phyloP scores from a whole-genome alignment of 1,284 basidiomycete species.

The Rhodotorula sp. region DNA sequence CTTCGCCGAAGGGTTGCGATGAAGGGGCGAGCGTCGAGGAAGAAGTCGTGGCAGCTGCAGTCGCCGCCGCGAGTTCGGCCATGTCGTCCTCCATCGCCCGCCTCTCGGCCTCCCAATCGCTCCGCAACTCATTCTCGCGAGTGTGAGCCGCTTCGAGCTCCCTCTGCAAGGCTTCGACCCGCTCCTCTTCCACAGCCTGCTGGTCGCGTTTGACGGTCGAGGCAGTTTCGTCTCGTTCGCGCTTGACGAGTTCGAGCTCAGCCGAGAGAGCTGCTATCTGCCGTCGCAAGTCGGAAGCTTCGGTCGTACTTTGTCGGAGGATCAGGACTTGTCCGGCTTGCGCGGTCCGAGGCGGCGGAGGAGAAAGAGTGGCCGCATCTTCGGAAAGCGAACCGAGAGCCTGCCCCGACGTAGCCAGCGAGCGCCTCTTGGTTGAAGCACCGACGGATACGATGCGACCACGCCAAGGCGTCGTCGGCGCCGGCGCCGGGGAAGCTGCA shows the following conservation, averaged over 20 bases:
- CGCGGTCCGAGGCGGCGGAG: background rate
- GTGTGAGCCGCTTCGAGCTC: background rate
- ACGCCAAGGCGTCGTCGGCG: background rate
- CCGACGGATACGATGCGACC: constrained; percentile 4
- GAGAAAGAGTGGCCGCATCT: background rate
- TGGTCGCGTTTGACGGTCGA: background rate
- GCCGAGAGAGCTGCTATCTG: constrained; percentile 2
- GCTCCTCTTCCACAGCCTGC: background rate
- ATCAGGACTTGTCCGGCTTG: constrained; percentile 1
- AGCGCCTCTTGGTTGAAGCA: background rate
- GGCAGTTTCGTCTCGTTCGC: background rate
- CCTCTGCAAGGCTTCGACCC: background rate
- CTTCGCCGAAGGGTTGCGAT: no score
- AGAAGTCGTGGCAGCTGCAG: background rate
- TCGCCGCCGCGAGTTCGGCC: constrained; percentile 1
- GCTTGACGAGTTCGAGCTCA: background rate
- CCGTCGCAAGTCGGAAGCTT: constrained; percentile 2
- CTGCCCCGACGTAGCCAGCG: background rate
- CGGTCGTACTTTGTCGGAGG: constrained; percentile 6
- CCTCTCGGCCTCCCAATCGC: constrained; percentile 4
- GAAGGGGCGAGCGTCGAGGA: background rate
- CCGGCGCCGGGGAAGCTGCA: background rate
- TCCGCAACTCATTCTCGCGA: background rate
- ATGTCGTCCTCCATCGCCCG: constrained; percentile 12
- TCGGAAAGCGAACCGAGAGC: background rate